phyloP scores from a whole-genome alignment of 805 yeast species.

The Danielia reshetovae region DNA sequence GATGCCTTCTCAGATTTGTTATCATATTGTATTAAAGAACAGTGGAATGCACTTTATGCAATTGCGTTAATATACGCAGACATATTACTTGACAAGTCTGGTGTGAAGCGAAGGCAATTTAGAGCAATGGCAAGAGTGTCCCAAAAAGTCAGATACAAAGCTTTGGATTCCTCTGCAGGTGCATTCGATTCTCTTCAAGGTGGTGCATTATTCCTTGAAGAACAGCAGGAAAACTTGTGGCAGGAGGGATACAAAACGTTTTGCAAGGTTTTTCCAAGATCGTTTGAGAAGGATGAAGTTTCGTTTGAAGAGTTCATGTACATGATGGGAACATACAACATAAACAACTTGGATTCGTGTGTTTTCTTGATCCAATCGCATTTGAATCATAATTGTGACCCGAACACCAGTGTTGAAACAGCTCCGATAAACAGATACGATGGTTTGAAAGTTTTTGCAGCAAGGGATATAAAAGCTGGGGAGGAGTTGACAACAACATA shows the following conservation, averaged over 20 bases:
- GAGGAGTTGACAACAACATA: constrained; percentile 71
- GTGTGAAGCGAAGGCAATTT: constrained; percentile 43
- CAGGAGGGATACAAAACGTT: constrained; percentile 51
- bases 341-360: constrained; percentile 66
- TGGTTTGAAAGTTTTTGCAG: constrained; percentile 55
- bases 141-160: constrained; percentile 60
- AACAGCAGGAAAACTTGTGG: constrained; percentile 60
- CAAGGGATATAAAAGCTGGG: constrained; percentile 51
- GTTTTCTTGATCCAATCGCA: constrained; percentile 63
- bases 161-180: constrained; percentile 53
- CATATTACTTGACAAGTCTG: constrained; percentile 39
- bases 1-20: constrained; percentile 54
- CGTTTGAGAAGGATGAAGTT: constrained; percentile 23
- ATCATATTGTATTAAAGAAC: constrained; percentile 57
- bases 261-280: constrained; percentile 42
- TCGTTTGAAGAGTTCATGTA: constrained; percentile 53
- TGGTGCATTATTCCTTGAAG: constrained; percentile 51
- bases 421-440: constrained; percentile 40
- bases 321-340: constrained; percentile 68
- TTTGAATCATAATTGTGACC: constrained; percentile 73
- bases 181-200: constrained; percentile 49
- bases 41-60: constrained; percentile 68
- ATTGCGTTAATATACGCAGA: constrained; percentile 54
- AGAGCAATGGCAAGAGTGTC: constrained; percentile 64
- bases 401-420: constrained; percentile 55